phyloP scores from a whole-genome alignment of 2,329 filamentous ascomycete species.

The Phialemonium atrogriseum region DNA sequence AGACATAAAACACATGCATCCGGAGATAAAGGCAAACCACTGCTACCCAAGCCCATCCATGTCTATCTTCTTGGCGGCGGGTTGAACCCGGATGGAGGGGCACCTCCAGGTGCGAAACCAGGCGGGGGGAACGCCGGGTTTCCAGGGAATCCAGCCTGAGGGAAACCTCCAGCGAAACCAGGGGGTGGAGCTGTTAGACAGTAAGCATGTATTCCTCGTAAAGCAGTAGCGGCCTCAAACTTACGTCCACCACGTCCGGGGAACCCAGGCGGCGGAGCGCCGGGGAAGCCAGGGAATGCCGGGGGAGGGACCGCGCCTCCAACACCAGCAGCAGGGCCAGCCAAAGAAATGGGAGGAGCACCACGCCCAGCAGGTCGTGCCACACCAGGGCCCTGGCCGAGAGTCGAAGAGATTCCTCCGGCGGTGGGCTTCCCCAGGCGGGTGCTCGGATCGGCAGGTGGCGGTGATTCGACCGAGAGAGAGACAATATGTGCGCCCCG shows the following conservation, averaged over 20 bases:
- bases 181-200: conserved; percentile 32
- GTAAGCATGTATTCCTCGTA: conserved; percentile 21
- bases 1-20: too few relatives aligned
- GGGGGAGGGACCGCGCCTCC: conserved; percentile 63
- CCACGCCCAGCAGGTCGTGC: conserved; percentile 87
- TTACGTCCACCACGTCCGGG: conserved; percentile 47
- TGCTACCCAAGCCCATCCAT: too few relatives aligned
- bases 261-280: conserved; percentile 40
- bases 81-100: conserved; percentile 65
- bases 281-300: conserved; percentile 44
- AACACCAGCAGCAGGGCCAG: conserved; percentile 82
- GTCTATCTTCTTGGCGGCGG: conserved; percentile 55
- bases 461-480: conserved; percentile 89
- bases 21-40: too few relatives aligned
- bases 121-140: conserved; percentile 33
- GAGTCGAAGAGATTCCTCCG: conserved; percentile 58
- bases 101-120: conserved; percentile 43
- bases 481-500: conserved; percentile 93
- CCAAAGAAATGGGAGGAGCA: conserved; percentile 64
- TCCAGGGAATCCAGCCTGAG: conserved; percentile 31
- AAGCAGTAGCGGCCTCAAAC: conserved; percentile 19
- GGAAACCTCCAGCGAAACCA: conserved; percentile 41
- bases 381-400: conserved; percentile 81
- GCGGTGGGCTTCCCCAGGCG: conserved; percentile 72
- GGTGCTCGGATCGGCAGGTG: conserved; percentile 85